These are phyloP conservation scores for Ilex paraguariensis DNA, from an alignment of 305 asterid species.

Conservation along the genomic window DNA sequence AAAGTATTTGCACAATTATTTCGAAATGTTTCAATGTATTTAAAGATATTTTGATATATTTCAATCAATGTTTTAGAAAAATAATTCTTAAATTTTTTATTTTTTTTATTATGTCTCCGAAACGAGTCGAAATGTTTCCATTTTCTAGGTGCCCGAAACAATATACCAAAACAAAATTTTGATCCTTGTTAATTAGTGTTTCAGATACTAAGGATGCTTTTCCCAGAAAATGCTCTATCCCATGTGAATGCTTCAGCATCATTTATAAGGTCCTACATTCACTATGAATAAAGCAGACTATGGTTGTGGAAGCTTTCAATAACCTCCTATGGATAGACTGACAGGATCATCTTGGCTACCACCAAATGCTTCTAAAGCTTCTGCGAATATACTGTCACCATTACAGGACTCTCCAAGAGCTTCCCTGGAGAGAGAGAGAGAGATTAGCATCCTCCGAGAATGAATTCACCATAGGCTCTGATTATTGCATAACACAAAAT, in stretches of 20 bases:
- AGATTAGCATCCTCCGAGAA: neutral
- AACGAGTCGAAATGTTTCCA: constrained; percentile 68
- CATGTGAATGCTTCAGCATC: too few relatives aligned
- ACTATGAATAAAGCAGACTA: neutral
- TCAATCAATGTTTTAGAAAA: too few relatives aligned
- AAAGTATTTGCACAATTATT: too few relatives aligned
- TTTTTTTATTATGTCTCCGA: constrained; percentile 98
- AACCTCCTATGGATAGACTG: constrained; percentile 92
- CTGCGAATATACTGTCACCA: constrained; percentile 77
- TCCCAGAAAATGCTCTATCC: too few relatives aligned
- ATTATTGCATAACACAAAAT: neutral
- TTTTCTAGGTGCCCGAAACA: neutral
- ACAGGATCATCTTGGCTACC: constrained; percentile 95
- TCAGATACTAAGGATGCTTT: too few relatives aligned
- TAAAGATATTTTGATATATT: too few relatives aligned
- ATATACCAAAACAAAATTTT: too few relatives aligned
- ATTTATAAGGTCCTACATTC: too few relatives aligned
- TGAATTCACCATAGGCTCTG: neutral
- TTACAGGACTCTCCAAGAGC: constrained; percentile 75
- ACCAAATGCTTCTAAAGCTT: constrained; percentile 88
- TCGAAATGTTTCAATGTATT: too few relatives aligned
- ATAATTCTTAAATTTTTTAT: too few relatives aligned
- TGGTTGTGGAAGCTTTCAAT: neutral
- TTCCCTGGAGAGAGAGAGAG: constrained; percentile 42
- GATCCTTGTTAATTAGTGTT: too few relatives aligned